Percentiles rank a stretch among this genome's conserved stretches.
Conservation (phyloP, 352 stramenopile genomes). For the Blastocystis sp. region DNA sequence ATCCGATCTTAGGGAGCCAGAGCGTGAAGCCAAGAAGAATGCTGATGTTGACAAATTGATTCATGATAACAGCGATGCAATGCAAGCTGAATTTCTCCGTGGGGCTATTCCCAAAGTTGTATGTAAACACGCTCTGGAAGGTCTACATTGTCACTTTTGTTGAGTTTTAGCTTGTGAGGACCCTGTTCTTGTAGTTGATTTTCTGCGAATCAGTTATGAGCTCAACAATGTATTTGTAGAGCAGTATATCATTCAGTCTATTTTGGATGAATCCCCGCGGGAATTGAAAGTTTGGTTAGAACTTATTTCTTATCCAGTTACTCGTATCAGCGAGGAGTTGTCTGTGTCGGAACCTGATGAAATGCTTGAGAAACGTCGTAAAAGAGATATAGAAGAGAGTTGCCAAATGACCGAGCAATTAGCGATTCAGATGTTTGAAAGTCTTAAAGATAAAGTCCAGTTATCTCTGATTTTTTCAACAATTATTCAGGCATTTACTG, state of each 20-base stretch:
- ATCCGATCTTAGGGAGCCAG: no score
- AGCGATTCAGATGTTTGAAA: background rate
- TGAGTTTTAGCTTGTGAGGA: slow-evolving; percentile 7
- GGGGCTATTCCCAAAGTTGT: slow-evolving; percentile 61
- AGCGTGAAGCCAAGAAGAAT: background rate
- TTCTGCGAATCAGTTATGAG: slow-evolving; percentile 34
- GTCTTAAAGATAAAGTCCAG: background rate
- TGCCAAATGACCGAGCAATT: background rate
- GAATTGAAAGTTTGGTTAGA: background rate
- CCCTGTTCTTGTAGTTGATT: background rate
- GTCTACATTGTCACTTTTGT: background rate
- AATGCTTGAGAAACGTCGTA: background rate
- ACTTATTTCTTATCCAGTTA: slow-evolving; percentile 6
- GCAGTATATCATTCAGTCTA: slow-evolving; percentile 20
- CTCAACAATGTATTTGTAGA: slow-evolving; percentile 43
- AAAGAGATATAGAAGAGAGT: background rate
- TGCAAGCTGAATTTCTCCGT: slow-evolving; percentile 13
- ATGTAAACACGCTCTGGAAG: slow-evolving; percentile 27
- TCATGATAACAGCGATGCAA: background rate
- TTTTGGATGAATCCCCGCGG: background rate
- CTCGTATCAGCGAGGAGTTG: slow-evolving; percentile 1
- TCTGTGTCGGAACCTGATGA: background rate
- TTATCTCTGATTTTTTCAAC: background rate
- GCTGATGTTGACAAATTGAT: background rate
- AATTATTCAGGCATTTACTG: background rate